phyloP scores from a whole-genome alignment of 441 rosid genomes.

The Euphorbia schlechtendalii region DNA sequence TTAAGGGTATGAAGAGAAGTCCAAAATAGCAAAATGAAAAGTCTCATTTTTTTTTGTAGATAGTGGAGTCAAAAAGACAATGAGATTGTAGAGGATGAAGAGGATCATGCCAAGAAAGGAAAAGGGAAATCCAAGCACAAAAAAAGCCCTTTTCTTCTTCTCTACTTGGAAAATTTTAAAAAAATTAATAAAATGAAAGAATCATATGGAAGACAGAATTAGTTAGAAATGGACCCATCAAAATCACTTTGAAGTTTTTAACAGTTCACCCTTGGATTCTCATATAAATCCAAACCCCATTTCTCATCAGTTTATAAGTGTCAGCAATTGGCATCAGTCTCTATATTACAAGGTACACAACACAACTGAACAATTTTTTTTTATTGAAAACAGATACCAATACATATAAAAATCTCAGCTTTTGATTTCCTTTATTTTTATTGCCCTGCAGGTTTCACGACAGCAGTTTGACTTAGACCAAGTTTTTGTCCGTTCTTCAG shows the following conservation, averaged over 20 bases:
- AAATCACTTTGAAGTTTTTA: conserved; percentile 24
- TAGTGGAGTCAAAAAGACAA: conserved; percentile 37
- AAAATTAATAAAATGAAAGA: conserved; percentile 23
- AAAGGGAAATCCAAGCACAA: conserved; percentile 30
- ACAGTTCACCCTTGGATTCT: conserved; percentile 25
- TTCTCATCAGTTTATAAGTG: conserved; percentile 7
- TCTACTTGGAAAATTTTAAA: conserved; percentile 30
- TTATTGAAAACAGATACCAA: not conserved
- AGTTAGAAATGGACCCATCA: conserved; percentile 59
- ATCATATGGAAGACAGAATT: conserved; percentile 41
- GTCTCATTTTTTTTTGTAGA: too few species aligned
- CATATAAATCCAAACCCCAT: conserved; percentile 12
- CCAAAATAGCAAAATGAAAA: conserved; percentile 10
- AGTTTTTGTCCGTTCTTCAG: conserved; percentile 35
- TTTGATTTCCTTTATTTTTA: not conserved
- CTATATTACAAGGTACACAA: too few species aligned
- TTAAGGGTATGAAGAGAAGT: not conserved
- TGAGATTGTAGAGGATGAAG: conserved; percentile 24
- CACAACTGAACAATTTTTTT: not conserved
- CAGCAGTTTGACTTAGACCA: conserved; percentile 41
- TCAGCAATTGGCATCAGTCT: conserved; percentile 18
- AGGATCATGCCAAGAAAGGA: conserved; percentile 52
- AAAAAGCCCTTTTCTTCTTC: conserved; percentile 35
- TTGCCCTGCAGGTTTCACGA: conserved; percentile 17
- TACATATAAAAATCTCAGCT: not conserved